Percentiles rank a stretch among this genome's conserved stretches.
phyloP scores from a whole-genome alignment of 2,329 filamentous ascomycete genomes.

The Diaporthe caulivora region DNA sequence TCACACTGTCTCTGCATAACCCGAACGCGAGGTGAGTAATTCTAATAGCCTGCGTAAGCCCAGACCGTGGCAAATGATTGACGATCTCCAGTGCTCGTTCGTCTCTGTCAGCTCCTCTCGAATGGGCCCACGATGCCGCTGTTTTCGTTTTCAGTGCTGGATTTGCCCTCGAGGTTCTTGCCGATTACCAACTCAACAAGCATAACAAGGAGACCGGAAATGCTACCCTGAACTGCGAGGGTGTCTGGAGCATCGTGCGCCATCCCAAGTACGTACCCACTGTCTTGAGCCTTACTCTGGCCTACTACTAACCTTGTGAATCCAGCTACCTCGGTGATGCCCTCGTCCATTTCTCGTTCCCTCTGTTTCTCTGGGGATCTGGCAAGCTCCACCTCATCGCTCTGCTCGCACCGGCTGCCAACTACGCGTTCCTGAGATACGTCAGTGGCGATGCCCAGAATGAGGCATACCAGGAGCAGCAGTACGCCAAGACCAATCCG shows the following conservation, averaged over 20 bases:
- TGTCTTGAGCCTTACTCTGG: no score
- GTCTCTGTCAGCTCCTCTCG: conserved; percentile 35
- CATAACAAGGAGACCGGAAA: conserved; percentile 58
- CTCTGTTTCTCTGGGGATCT: conserved; percentile 66
- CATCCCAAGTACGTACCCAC: conserved; percentile 68
- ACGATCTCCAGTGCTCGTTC: conserved; percentile 34
- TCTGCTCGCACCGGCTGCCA: conserved; percentile 66
- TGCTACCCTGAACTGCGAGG: conserved; percentile 61
- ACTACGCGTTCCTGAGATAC: conserved; percentile 69
- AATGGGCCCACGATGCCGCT: conserved; percentile 52
- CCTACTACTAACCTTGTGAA: background rate
- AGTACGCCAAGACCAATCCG: conserved; percentile 63
- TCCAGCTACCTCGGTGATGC: conserved; percentile 71
- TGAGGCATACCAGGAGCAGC: conserved; percentile 64
- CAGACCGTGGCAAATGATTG: conserved; percentile 31
- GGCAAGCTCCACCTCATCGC: conserved; percentile 67
- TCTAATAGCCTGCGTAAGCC: conserved; percentile 46
- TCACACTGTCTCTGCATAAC: conserved; percentile 67
- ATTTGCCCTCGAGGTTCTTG: conserved; percentile 66
- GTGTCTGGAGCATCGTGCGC: conserved; percentile 72
- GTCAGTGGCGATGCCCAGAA: conserved; percentile 69
- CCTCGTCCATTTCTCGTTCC: conserved; percentile 70
- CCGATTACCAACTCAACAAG: conserved; percentile 66
- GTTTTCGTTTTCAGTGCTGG: conserved; percentile 69
- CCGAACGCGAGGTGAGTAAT: conserved; percentile 50